Percentiles rank a stretch among this genome's conserved stretches.
Conservation (phyloP, 2,329 filamentous ascomycete species). For the Beauveria pseudobassiana region DNA sequence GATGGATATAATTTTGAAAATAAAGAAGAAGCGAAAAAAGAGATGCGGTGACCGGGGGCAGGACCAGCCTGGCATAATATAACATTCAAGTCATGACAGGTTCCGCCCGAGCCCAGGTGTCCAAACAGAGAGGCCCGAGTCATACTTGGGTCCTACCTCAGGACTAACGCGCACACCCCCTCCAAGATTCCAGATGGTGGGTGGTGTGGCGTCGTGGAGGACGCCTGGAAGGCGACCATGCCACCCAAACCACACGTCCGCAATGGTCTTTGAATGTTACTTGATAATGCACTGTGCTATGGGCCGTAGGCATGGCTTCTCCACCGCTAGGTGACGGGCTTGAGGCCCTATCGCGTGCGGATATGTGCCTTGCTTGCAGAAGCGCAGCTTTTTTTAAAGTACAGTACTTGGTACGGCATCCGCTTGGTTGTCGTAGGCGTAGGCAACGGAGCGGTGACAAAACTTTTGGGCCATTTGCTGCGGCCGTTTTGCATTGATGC, state of each 20-base stretch:
- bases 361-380: no score
- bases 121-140: conserved; percentile 7
- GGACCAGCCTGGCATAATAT: conserved; percentile 5
- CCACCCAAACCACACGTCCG: no score
- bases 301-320: no score
- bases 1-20: neutral
- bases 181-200: neutral
- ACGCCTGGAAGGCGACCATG: neutral
- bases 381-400: no score
- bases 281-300: neutral
- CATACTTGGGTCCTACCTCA: conserved; percentile 8
- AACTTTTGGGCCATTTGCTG: neutral
- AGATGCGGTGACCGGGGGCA: neutral
- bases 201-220: neutral
- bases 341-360: no score
- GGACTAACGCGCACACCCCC: conserved; percentile 9
- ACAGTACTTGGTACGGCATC: no score
- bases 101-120: neutral
- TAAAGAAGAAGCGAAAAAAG: neutral
- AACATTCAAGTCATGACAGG: neutral
- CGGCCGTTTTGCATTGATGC: neutral
- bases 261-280: neutral
- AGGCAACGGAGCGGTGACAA: neutral
- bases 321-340: no score
- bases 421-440: no score